Percentiles rank a stretch among this genome's conserved stretches.
phyloP scores from a whole-genome alignment of 345 rosid species.

The Eucalyptus dawsonii region DNA sequence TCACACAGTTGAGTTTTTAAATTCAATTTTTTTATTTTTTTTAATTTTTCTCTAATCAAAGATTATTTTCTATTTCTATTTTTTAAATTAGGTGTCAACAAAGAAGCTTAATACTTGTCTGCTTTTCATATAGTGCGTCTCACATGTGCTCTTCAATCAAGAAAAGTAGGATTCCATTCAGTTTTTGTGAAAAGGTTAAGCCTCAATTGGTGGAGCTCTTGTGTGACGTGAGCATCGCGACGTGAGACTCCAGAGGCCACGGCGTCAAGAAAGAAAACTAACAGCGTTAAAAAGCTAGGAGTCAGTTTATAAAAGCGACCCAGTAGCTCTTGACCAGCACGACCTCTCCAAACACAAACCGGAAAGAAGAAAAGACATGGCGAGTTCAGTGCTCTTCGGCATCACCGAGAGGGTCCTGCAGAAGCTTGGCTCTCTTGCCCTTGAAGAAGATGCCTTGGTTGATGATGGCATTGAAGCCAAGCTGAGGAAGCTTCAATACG shows the following conservation, averaged over 20 bases:
- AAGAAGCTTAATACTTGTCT: neutral
- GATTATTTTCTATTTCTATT: no score
- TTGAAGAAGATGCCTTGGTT: neutral
- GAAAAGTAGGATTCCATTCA: neutral
- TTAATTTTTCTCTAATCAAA: no score
- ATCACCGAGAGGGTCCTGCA: neutral
- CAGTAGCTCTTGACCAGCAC: neutral
- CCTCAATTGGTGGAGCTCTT: neutral
- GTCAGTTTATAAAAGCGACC: neutral
- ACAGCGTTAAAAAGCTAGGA: neutral
- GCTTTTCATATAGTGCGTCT: neutral
- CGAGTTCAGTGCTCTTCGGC: neutral
- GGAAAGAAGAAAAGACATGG: neutral
- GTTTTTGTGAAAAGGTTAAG: neutral
- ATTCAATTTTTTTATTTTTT: no score
- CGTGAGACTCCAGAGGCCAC: neutral
- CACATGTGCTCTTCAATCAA: neutral
- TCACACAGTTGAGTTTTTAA: no score
- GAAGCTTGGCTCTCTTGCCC: neutral
- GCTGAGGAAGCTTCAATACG: neutral
- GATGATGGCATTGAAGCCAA: neutral
- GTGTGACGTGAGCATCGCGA: rapidly evolving
- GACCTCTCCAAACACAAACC: neutral
- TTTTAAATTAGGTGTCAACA: no score
- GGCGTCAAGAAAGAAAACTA: neutral